Evolutionary conservation across 257 asterid species (phyloP).

Genomic region (Przewalskia tangutica): DNA sequence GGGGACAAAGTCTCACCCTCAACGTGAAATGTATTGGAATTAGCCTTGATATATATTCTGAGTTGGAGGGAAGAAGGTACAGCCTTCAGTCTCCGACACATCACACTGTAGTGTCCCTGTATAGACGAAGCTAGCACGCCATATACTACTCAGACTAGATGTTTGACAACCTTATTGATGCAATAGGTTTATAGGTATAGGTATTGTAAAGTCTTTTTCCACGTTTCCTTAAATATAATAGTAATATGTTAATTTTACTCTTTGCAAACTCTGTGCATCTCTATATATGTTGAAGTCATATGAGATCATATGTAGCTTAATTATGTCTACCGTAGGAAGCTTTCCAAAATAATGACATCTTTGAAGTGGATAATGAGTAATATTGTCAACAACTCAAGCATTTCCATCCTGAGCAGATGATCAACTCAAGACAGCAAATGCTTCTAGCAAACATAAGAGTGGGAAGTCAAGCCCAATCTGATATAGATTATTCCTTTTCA

Average conservation of each 20-base stretch:
- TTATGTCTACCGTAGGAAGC: neutral
- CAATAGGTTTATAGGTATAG: neutral
- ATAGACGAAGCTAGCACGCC: slow-evolving; percentile 22
- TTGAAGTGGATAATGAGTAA: neutral
- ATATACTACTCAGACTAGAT: slow-evolving; percentile 16
- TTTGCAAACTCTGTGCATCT: neutral
- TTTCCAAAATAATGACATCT: neutral
- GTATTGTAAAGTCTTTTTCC: neutral
- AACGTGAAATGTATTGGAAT: slow-evolving; percentile 14
- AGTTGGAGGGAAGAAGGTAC: slow-evolving; percentile 82
- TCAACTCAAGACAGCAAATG: neutral
- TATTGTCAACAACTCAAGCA: neutral
- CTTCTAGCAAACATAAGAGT: neutral
- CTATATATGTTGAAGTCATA: neutral
- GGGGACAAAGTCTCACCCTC: slow-evolving; percentile 9
- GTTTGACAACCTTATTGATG: slow-evolving; percentile 11
- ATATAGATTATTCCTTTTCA: neutral
- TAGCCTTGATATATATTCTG: slow-evolving; percentile 26
- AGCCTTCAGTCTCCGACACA: slow-evolving; percentile 71
- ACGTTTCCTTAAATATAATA: neutral
- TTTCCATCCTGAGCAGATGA: neutral
- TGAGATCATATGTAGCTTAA: neutral
- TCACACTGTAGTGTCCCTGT: slow-evolving; percentile 20
- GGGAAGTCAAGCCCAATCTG: neutral
- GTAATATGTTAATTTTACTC: neutral